Evolutionary conservation across 805 yeast species (phyloP).

Genomic region (Metschnikowia sp.): DNA sequence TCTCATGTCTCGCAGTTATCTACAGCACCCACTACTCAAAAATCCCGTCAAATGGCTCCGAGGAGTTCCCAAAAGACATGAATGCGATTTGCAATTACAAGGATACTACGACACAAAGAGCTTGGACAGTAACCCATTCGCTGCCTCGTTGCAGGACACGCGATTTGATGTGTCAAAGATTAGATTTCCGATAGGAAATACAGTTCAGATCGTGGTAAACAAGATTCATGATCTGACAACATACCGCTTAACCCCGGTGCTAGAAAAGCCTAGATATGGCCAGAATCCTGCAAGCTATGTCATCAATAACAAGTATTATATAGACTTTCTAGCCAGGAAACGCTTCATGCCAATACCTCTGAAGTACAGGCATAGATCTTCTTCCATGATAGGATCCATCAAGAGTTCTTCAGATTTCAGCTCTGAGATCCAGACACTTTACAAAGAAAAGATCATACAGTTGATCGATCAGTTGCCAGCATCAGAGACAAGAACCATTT

Average conservation of each 20-base stretch:
- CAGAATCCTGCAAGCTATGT: slow-evolving; percentile 26
- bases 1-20: slow-evolving; percentile 4
- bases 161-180: slow-evolving; percentile 22
- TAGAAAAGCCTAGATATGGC: slow-evolving; percentile 14
- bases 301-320: slow-evolving; percentile 20
- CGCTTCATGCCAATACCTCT: slow-evolving; percentile 25
- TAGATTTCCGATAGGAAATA: slow-evolving; percentile 29
- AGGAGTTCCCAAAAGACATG: slow-evolving; percentile 19
- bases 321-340: slow-evolving; percentile 18
- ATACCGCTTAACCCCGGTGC: slow-evolving; percentile 17
- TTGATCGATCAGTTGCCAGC: background rate
- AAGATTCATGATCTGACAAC: background rate
- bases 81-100: slow-evolving; percentile 18
- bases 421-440: slow-evolving; percentile 12
- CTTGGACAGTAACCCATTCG: slow-evolving; percentile 28
- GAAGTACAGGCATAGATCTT: slow-evolving; percentile 20
- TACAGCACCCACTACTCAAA: slow-evolving; percentile 27
- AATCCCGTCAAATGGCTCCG: slow-evolving; percentile 30
- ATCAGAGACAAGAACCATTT: too few relatives aligned
- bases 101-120: slow-evolving; percentile 18
- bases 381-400: slow-evolving; percentile 2
- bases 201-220: slow-evolving; percentile 20
- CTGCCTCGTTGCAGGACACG: slow-evolving; percentile 22
- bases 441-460: background rate
- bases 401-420: slow-evolving; percentile 12